A percentile compares a stretch with the other conserved stretches of the same genome.
phyloP scores from a whole-genome alignment of 2,329 filamentous ascomycete genomes.

The Metarhizium robertsii region DNA sequence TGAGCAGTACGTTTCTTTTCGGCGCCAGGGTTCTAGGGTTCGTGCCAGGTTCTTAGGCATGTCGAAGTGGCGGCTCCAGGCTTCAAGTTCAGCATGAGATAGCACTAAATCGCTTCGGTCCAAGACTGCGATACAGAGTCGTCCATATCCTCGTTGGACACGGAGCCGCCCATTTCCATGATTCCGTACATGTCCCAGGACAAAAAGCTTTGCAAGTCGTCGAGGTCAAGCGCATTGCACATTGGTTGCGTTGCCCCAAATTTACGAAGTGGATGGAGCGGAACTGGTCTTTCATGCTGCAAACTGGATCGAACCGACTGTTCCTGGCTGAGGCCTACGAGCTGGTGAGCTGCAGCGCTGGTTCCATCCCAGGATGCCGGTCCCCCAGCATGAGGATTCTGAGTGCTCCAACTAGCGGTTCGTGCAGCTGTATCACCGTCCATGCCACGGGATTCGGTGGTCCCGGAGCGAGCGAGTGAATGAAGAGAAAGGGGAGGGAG shows the following conservation, averaged over 20 bases:
- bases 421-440: slow-evolving; percentile 8
- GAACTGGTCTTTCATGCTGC: slow-evolving; percentile 27
- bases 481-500: slow-evolving; percentile 15
- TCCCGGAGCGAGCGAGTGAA: slow-evolving; percentile 11
- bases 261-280: slow-evolving; percentile 13
- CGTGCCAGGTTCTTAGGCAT: not conserved
- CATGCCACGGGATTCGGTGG: slow-evolving; percentile 2
- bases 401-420: slow-evolving; percentile 12
- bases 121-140: slow-evolving; percentile 22
- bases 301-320: slow-evolving; percentile 20
- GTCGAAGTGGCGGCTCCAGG: not conserved
- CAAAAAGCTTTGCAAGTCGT: slow-evolving; percentile 28
- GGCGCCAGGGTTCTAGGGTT: no score
- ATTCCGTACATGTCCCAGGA: slow-evolving; percentile 32
- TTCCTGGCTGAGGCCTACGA: slow-evolving; percentile 15
- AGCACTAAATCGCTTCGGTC: slow-evolving; percentile 13
- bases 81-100: not conserved
- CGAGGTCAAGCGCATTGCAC: slow-evolving; percentile 26
- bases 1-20: no score
- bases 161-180: slow-evolving; percentile 29
- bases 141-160: slow-evolving; percentile 25
- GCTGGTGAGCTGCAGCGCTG: slow-evolving; percentile 16
- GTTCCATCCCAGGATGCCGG: slow-evolving; percentile 17
- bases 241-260: slow-evolving; percentile 16
- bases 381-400: slow-evolving; percentile 12